Conservation (phyloP, 164 flowering plant genomes). For the Nymphaea colorata region DNA sequence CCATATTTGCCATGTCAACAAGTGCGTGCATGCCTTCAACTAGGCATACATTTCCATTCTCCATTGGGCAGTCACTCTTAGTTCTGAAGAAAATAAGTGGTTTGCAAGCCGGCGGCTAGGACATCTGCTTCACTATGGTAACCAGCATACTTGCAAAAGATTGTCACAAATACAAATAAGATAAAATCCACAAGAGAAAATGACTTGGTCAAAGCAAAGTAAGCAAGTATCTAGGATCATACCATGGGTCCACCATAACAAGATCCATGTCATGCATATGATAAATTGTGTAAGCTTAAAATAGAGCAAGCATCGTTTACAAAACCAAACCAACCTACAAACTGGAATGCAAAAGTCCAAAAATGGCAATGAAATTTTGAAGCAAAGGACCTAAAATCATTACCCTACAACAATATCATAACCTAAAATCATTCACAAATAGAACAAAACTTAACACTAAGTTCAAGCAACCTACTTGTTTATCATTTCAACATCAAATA, state of each 20-base stretch:
- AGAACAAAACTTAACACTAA: too few species aligned
- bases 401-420: too few species aligned
- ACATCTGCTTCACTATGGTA: slow-evolving; percentile 80
- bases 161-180: neutral
- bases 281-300: too few species aligned
- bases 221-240: slow-evolving; percentile 11
- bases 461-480: too few species aligned
- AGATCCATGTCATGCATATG: slow-evolving; percentile 99
- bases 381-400: too few species aligned
- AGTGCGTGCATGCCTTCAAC: slow-evolving; percentile 79
- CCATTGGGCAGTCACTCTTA: slow-evolving; percentile 94
- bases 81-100: slow-evolving; percentile 92
- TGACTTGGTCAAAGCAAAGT: neutral
- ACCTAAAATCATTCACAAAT: too few species aligned
- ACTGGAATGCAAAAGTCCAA: too few species aligned
- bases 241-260: slow-evolving; percentile 96
- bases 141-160: slow-evolving; percentile 70
- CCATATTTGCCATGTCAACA: slow-evolving; percentile 92
- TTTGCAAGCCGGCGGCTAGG: slow-evolving; percentile 76
- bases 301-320: too few species aligned
- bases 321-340: too few species aligned
- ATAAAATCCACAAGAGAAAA: neutral
- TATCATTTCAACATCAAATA: too few species aligned
- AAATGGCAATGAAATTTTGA: too few species aligned
- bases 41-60: slow-evolving; percentile 93